A percentile compares a stretch with the other conserved stretches of the same genome.
phyloP scores from a whole-genome alignment of 192 early-diverging fungal genomes.

The Lobosporangium transversale region DNA sequence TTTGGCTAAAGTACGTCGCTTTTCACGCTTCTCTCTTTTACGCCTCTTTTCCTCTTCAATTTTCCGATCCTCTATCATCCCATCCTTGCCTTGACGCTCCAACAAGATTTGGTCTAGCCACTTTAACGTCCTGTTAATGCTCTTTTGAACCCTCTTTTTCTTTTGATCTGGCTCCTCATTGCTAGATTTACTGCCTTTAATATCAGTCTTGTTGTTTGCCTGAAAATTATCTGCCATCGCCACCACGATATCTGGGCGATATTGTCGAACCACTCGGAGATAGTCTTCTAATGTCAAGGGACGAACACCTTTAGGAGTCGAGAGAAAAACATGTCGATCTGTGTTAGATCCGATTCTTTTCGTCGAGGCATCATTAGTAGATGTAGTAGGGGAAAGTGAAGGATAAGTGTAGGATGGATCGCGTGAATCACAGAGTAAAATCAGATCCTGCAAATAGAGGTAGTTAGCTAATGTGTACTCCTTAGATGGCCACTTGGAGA shows the following conservation, averaged over 20 bases:
- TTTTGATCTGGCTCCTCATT: slow-evolving; percentile 22
- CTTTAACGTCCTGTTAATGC: slow-evolving; percentile 59
- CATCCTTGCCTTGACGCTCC: slow-evolving; percentile 27
- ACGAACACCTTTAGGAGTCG: slow-evolving; percentile 60
- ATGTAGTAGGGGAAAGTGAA: neutral
- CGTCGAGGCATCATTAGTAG: neutral
- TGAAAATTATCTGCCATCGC: slow-evolving; percentile 56
- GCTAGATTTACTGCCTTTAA: neutral
- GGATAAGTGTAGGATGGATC: slow-evolving; percentile 44
- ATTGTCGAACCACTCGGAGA: slow-evolving; percentile 47
- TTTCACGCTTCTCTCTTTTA: slow-evolving; percentile 19
- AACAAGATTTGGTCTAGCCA: slow-evolving; percentile 60
- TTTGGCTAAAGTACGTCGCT: neutral
- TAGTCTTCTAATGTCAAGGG: slow-evolving; percentile 60
- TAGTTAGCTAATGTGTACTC: slow-evolving; percentile 48
- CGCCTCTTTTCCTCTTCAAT: slow-evolving; percentile 28
- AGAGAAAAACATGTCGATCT: slow-evolving; percentile 60
- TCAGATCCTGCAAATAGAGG: slow-evolving; percentile 52
- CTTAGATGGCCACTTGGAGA: slow-evolving; percentile 27
- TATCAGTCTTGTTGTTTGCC: slow-evolving; percentile 13
- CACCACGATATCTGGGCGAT: slow-evolving; percentile 59
- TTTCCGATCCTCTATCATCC: slow-evolving; percentile 11
- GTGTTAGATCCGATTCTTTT: slow-evolving; percentile 51
- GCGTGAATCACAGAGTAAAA: slow-evolving; percentile 61
- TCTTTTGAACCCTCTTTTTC: slow-evolving; percentile 34